These are phyloP conservation scores for Paramecium caudatum DNA, from an alignment of 73 alveolate species.

Conservation along the genomic window DNA sequence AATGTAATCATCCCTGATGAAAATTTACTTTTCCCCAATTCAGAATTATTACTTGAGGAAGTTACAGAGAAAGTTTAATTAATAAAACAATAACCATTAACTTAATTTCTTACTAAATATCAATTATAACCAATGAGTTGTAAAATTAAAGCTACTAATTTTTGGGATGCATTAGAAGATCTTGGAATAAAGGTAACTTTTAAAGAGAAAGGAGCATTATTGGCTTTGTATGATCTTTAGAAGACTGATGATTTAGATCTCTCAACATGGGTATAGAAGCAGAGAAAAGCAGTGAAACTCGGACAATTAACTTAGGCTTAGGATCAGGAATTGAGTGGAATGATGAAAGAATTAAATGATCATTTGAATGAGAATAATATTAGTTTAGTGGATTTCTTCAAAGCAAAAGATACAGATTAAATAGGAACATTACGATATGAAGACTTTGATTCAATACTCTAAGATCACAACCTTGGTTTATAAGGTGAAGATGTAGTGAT, in stretches of 20 bases:
- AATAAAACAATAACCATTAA: constrained; percentile 1
- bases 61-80: background rate
- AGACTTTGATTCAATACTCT: background rate
- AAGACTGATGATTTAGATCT: constrained; percentile 47
- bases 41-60: background rate
- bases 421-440: background rate
- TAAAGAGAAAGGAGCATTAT: constrained; percentile 35
- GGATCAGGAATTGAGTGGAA: background rate
- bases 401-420: constrained; percentile 5
- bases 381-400: background rate
- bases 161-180: constrained; percentile 61
- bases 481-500: background rate
- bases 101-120: constrained; percentile 1
- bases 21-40: background rate
- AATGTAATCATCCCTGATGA: background rate
- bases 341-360: background rate
- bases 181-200: background rate
- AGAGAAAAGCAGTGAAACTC: constrained; percentile 9
- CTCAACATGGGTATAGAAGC: background rate
- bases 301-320: background rate
- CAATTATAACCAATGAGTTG: background rate
- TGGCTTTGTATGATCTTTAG: background rate
- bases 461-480: background rate
- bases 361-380: background rate
- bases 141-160: constrained; percentile 47